Percentiles rank a stretch among this genome's conserved stretches.
phyloP scores from a whole-genome alignment of 2,329 filamentous ascomycete species.

The Phyllosticta citriasiana region DNA sequence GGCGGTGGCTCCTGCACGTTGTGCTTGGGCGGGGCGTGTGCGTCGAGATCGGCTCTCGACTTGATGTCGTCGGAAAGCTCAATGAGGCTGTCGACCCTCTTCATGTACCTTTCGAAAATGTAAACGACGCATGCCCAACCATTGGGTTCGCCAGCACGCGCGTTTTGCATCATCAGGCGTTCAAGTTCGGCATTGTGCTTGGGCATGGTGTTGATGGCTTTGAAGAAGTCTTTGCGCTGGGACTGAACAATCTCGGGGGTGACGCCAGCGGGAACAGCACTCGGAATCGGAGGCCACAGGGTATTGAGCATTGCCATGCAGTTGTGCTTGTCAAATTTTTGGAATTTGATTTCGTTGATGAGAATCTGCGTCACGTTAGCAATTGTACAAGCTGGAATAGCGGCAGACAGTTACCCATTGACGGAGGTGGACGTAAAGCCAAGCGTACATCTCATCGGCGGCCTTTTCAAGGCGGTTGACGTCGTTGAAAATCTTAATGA shows the following conservation, averaged over 20 bases:
- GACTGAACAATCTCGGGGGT: constrained; percentile 41
- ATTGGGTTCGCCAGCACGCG: constrained; percentile 40
- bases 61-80: constrained; percentile 20
- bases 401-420: constrained; percentile 46
- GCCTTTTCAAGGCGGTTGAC: constrained; percentile 6
- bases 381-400: constrained; percentile 2
- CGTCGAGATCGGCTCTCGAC: constrained; percentile 4
- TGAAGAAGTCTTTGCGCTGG: constrained; percentile 54
- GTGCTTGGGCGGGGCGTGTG: neutral
- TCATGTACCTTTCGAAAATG: constrained; percentile 49
- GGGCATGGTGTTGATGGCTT: constrained; percentile 50
- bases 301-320: constrained; percentile 61
- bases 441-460: constrained; percentile 38
- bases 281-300: constrained; percentile 49
- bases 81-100: constrained; percentile 50
- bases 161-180: constrained; percentile 44
- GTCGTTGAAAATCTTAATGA: constrained; percentile 17
- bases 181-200: constrained; percentile 44
- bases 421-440: constrained; percentile 51
- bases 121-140: constrained; percentile 43
- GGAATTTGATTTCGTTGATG: constrained; percentile 54
- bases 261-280: constrained; percentile 28
- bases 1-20: constrained; percentile 11
- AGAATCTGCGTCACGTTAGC: constrained; percentile 38
- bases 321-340: constrained; percentile 55